Conservation (phyloP, 1,139 yeast genomes). For the Kluyveromyces sp. region DNA sequence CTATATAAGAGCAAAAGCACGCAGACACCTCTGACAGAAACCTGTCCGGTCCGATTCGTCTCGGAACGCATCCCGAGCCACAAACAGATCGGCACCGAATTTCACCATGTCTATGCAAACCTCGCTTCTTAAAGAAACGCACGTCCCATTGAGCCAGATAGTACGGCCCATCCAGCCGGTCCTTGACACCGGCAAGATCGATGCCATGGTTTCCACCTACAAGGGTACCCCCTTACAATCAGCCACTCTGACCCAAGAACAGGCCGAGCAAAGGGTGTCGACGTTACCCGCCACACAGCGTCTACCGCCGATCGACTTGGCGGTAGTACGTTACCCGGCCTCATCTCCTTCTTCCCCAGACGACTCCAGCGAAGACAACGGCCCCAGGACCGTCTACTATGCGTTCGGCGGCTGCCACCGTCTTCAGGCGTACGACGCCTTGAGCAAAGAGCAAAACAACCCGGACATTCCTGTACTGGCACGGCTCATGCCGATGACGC, state of each 20-base stretch:
- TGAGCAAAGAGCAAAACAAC: slow-evolving; percentile 35
- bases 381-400: slow-evolving; percentile 39
- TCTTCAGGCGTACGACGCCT: slow-evolving; percentile 65
- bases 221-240: slow-evolving; percentile 59
- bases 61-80: too few relatives aligned
- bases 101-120: slow-evolving; percentile 43
- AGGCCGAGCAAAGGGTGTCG: slow-evolving; percentile 30
- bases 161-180: slow-evolving; percentile 82
- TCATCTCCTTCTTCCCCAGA: background rate
- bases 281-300: slow-evolving; percentile 40
- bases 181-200: slow-evolving; percentile 61
- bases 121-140: slow-evolving; percentile 40
- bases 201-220: slow-evolving; percentile 71
- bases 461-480: slow-evolving; percentile 45
- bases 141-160: slow-evolving; percentile 58
- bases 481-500: slow-evolving; percentile 61
- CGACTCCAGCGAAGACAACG: background rate
- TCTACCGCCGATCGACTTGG: slow-evolving; percentile 70
- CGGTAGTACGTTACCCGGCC: slow-evolving; percentile 47
- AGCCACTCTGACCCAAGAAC: slow-evolving; percentile 49
- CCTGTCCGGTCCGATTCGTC: too few relatives aligned
- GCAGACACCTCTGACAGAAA: too few relatives aligned
- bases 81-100: too few relatives aligned
- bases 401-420: slow-evolving; percentile 86
- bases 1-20: too few relatives aligned